Evolutionary conservation across 768 basidiomycete species (phyloP).

Genomic region (Amyloporia xantha): DNA sequence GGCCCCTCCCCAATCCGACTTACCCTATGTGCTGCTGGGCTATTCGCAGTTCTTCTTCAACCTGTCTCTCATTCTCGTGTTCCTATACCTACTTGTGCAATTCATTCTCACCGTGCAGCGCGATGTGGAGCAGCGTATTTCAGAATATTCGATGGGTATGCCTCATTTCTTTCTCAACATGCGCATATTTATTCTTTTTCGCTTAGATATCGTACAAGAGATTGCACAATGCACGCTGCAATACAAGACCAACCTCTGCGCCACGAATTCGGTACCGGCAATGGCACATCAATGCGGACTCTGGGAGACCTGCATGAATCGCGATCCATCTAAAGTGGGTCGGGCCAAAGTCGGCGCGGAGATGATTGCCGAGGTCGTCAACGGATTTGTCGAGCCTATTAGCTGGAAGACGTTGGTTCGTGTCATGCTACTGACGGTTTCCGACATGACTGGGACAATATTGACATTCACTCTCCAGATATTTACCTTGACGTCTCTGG

Average conservation of each 20-base stretch:
- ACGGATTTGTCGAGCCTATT: conserved; percentile 94
- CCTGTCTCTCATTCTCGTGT: conserved; percentile 71
- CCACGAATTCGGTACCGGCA: conserved; percentile 68
- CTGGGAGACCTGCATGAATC: conserved; percentile 95
- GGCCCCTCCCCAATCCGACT: conserved; percentile 48
- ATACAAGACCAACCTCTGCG: conserved; percentile 81
- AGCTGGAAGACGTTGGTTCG: conserved; percentile 94
- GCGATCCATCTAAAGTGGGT: conserved; percentile 84
- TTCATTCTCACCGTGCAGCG: conserved; percentile 87
- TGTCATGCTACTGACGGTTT: conserved; percentile 7
- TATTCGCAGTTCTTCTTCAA: conserved; percentile 97
- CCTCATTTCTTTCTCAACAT: conserved; percentile 14
- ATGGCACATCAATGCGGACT: conserved; percentile 80
- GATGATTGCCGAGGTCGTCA: conserved; percentile 92
- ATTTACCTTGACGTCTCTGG: conserved; percentile 69
- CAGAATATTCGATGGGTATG: conserved; percentile 85
- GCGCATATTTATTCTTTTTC: not conserved
- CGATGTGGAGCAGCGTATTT: conserved; percentile 83
- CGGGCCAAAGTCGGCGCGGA: conserved; percentile 89
- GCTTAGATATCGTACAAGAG: conserved; percentile 82
- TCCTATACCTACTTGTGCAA: conserved; percentile 78
- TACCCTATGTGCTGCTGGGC: conserved; percentile 80
- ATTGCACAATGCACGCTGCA: conserved; percentile 80
- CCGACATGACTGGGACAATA: conserved; percentile 3
- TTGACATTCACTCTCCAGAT: conserved; percentile 33